Conservation (phyloP, 225 moss, liverwort and hornwort genomes). For the Polytrichum commune region DNA sequence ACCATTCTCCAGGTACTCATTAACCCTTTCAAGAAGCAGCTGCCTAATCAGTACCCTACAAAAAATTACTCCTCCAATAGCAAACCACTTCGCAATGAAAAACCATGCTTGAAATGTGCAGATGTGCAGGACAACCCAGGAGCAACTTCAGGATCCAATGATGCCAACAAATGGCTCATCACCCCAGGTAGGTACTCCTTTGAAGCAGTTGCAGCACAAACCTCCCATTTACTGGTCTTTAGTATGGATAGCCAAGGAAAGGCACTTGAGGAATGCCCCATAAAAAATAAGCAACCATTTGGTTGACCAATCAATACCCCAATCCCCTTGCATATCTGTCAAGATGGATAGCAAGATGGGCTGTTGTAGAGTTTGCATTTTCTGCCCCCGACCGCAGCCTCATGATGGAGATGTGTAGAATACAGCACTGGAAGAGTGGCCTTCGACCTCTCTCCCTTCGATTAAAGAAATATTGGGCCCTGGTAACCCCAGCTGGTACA, state of each 20-base stretch:
- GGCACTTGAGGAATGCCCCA: neutral
- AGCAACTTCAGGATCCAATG: neutral
- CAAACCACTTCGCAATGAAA: neutral
- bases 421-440: slow-evolving; percentile 15
- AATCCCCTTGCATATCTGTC: neutral
- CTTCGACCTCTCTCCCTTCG: slow-evolving; percentile 13
- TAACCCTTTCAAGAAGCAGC: neutral
- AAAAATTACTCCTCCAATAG: neutral
- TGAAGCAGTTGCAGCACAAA: neutral
- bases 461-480: neutral
- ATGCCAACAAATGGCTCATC: neutral
- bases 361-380: slow-evolving; percentile 8
- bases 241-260: neutral
- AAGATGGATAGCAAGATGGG: slow-evolving; percentile 1
- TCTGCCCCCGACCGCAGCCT: neutral
- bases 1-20: slow-evolving; percentile 1
- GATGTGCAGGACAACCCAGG: neutral
- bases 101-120: neutral
- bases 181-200: neutral
- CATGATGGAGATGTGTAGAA: slow-evolving; percentile 5
- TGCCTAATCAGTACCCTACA: slow-evolving; percentile 1
- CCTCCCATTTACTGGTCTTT: neutral
- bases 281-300: slow-evolving; percentile 5
- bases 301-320: slow-evolving; percentile 9
- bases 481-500: neutral